These are phyloP conservation scores for Glycine latifolia DNA, from an alignment of 306 rosid species.

Conservation along the genomic window DNA sequence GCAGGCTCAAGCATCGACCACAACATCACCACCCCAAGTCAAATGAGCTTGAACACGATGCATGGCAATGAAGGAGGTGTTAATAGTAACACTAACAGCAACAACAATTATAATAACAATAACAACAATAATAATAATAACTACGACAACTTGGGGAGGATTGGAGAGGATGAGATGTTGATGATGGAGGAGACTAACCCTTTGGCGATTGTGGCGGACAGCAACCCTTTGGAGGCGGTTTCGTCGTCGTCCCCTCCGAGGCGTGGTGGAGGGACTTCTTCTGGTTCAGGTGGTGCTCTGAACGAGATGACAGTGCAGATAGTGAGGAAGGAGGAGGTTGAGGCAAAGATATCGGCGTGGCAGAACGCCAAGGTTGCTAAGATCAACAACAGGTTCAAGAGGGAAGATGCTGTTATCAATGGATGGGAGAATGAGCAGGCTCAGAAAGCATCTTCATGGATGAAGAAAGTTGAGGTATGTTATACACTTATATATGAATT, in stretches of 20 bases:
- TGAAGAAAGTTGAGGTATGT: constrained; percentile 89
- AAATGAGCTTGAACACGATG: constrained; percentile 2
- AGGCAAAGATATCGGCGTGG: constrained; percentile 80
- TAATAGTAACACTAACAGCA: not conserved
- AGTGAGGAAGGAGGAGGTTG: constrained; percentile 88
- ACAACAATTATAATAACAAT: not conserved
- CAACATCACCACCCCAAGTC: constrained; percentile 29
- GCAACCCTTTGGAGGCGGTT: constrained; percentile 48
- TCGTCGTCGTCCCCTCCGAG: constrained; percentile 36
- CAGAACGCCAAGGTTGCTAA: constrained; percentile 83
- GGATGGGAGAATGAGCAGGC: constrained; percentile 85
- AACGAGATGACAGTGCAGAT: constrained; percentile 59
- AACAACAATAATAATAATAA: not conserved
- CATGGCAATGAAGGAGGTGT: constrained; percentile 27
- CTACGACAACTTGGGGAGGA: constrained; percentile 55
- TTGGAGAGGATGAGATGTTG: constrained; percentile 61
- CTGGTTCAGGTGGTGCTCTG: not conserved
- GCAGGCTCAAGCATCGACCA: constrained; percentile 74
- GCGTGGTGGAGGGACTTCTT: constrained; percentile 4
- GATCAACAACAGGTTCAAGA: constrained; percentile 84
- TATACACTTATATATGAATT: constrained; percentile 50
- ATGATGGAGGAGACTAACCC: constrained; percentile 73
- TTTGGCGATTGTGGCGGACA: constrained; percentile 84
- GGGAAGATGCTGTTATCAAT: constrained; percentile 79
- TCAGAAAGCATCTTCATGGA: constrained; percentile 77